These are phyloP conservation scores for Coemansia sp. DNA, from an alignment of 192 early-diverging fungal genomes.

Conservation along the genomic window DNA sequence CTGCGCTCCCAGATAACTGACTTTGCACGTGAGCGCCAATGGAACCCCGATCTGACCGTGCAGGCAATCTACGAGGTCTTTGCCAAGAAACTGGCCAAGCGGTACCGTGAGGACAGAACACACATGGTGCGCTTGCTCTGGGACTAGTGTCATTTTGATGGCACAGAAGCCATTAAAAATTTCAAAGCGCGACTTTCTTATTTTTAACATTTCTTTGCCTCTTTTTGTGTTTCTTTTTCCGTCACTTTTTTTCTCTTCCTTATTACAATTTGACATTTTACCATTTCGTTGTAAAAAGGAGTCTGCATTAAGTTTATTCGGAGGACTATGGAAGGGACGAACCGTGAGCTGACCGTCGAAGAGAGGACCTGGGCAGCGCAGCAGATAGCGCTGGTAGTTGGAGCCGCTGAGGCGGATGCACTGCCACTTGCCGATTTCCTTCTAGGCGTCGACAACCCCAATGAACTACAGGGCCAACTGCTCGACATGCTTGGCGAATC, in stretches of 20 bases:
- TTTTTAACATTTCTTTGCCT: too few relatives aligned
- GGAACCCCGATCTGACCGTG: slow-evolving; percentile 53
- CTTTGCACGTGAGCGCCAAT: slow-evolving; percentile 50
- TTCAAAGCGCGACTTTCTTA: not conserved
- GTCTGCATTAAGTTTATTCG: not conserved
- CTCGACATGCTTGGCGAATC: slow-evolving; percentile 56
- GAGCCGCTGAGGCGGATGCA: slow-evolving; percentile 32
- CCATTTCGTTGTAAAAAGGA: not conserved
- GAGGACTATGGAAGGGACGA: not conserved
- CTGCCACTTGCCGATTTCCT: slow-evolving; percentile 47
- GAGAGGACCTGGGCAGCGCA: slow-evolving; percentile 40
- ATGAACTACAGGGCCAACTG: slow-evolving; percentile 46
- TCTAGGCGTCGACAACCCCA: slow-evolving; percentile 19
- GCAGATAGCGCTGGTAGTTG: slow-evolving; percentile 48
- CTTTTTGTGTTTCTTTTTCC: not conserved
- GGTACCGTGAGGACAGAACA: slow-evolving; percentile 45
- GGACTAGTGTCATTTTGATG: slow-evolving; percentile 18
- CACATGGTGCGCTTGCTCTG: slow-evolving; percentile 52
- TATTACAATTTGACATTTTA: slow-evolving; percentile 3
- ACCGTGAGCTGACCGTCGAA: slow-evolving; percentile 15
- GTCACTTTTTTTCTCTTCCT: not conserved
- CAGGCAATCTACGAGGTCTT: slow-evolving; percentile 56
- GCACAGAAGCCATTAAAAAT: too few relatives aligned
- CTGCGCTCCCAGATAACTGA: slow-evolving; percentile 42
- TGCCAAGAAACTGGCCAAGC: slow-evolving; percentile 50